Conservation (phyloP, 805 yeast genomes). For the Schwanniomyces sp. region DNA sequence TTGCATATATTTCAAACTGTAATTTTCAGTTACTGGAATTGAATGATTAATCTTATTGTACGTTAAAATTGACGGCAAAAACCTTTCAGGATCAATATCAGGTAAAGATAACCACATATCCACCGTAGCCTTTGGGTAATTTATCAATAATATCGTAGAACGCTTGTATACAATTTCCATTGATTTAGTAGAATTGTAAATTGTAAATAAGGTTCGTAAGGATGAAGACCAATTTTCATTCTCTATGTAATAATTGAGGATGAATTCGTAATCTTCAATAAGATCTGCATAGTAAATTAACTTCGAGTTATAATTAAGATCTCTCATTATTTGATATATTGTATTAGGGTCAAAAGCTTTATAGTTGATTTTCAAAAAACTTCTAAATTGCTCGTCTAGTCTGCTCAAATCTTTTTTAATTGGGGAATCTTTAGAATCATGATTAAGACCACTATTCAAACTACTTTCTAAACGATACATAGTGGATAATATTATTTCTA, state of each 20-base stretch:
- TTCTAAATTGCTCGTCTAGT: constrained; percentile 27
- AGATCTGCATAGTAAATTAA: constrained; percentile 66
- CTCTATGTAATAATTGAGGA: constrained; percentile 67
- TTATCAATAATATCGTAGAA: constrained; percentile 66
- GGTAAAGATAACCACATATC: constrained; percentile 72
- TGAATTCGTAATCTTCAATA: constrained; percentile 66
- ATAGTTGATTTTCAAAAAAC: constrained; percentile 52
- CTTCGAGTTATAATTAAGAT: constrained; percentile 64
- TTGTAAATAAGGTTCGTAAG: constrained; percentile 52
- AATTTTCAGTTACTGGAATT: constrained; percentile 50
- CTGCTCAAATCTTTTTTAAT: constrained; percentile 1
- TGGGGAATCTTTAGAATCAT: not conserved
- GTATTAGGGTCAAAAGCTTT: constrained; percentile 62
- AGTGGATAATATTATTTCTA: constrained; percentile 54
- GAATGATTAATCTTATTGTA: constrained; percentile 52
- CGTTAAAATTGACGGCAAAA: constrained; percentile 74
- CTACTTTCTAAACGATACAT: constrained; percentile 43
- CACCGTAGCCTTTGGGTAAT: constrained; percentile 67
- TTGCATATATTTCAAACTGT: constrained; percentile 63
- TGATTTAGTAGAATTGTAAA: constrained; percentile 42
- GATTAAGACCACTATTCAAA: constrained; percentile 1
- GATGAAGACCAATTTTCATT: constrained; percentile 75
- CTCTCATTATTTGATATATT: constrained; percentile 66
- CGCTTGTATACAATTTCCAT: constrained; percentile 56
- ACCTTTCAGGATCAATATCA: constrained; percentile 55